Base-by-base conservation (phyloP, 192 early-diverging fungal species). In the Entomortierella beljakovae region DNA sequence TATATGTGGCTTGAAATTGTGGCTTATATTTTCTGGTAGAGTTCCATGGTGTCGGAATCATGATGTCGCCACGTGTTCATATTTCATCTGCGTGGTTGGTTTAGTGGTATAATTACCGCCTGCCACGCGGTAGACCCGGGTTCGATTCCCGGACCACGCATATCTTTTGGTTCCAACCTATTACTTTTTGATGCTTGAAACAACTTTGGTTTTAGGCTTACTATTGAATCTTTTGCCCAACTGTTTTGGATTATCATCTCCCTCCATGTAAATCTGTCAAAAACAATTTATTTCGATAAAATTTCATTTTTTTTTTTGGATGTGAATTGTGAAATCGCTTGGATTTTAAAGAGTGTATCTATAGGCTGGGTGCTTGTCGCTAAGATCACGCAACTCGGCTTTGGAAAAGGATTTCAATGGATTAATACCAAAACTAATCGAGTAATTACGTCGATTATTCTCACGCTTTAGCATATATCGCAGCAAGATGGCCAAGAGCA, bases 51-150 rank as follows among this genome's bases (percentile, higher is more conserved):
- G n/a, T n/a, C n/a, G n/a, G n/a, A n/a, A n/a, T n/a, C n/a, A n/a
- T n/a, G n/a, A n/a, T n/a, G n/a, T n/a, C n/a, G n/a, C n/a, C n/a
- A n/a, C n/a, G n/a, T n/a, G n/a, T n/a, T n/a, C n/a, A n/a, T n/a
- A n/a, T n/a, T n/a, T n/a, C 5, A 53, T 1, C 13, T 52, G 48
- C 64, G 54, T 52, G 49, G 84, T 70, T 91, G 82, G 90, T 91
- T 91, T 86, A 91, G 85, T 85, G 90, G 90, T 89, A 92, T 86
- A 92, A 92, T 89, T 83, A 86, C 86, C 83, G 90, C 90, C 86
- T 92, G 88, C 90, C 90, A 92, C 90, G 90, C 90, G 83, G 86
- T 84, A 86, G 90, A 89, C 89, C 89, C 87, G 90, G 86, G 90
- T 92, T 92, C 90, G 89, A 92, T 91, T 91, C 90, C 85, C 90